phyloP scores from a whole-genome alignment of 2,329 filamentous ascomycete genomes.

The Aspergillus niger region DNA sequence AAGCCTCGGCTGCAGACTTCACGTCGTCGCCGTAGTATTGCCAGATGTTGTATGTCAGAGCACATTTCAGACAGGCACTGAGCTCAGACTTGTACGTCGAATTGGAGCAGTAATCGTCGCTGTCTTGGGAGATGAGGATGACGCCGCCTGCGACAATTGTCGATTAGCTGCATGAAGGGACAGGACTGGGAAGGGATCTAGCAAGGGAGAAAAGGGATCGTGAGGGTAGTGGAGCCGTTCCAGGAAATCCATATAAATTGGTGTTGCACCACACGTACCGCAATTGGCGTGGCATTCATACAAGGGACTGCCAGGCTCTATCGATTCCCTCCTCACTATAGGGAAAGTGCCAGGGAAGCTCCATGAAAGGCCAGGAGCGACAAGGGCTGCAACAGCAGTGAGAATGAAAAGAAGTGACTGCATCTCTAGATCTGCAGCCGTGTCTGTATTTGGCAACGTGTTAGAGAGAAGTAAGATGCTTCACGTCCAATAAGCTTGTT shows the following conservation, averaged over 20 bases:
- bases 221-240: background rate
- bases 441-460: background rate
- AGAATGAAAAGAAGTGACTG: background rate
- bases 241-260: no score
- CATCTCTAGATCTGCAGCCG: background rate
- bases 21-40: conserved; percentile 46
- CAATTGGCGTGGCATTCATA: conserved; percentile 40
- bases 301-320: conserved; percentile 30
- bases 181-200: background rate
- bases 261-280: conserved; percentile 24
- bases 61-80: conserved; percentile 45
- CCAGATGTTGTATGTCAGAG: conserved; percentile 49
- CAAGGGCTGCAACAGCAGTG: background rate
- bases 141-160: conserved; percentile 26
- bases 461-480: background rate
- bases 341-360: conserved; percentile 9
- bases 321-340: background rate
- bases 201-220: background rate
- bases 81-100: conserved; percentile 31
- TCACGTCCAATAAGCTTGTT: background rate
- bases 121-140: conserved; percentile 23
- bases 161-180: background rate
- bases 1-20: conserved; percentile 36
- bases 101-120: conserved; percentile 30
- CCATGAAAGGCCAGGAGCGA: conserved; percentile 7